These are phyloP conservation scores for Nicotiana obtusifolia DNA, from an alignment of 257 asterid species.

Conservation along the genomic window DNA sequence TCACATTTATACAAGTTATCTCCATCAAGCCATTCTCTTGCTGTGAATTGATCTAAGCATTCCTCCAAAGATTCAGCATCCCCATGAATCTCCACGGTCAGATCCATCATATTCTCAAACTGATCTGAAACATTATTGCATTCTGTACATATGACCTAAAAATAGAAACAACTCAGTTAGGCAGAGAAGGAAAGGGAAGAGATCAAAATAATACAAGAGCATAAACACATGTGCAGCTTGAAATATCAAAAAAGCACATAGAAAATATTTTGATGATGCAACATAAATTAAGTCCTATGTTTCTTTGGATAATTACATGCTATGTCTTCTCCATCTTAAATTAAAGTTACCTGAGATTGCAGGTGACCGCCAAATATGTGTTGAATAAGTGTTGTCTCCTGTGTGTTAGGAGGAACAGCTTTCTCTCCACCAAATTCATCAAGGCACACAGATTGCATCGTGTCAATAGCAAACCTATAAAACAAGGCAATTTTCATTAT, in stretches of 20 bases:
- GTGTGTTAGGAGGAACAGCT: constrained; percentile 65
- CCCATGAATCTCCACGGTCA: constrained; percentile 97
- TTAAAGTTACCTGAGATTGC: constrained; percentile 77
- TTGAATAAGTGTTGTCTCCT: constrained; percentile 94
- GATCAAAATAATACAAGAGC: neutral
- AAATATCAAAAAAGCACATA: neutral
- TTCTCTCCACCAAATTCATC: constrained; percentile 97
- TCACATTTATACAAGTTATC: constrained; percentile 99
- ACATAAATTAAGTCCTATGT: neutral
- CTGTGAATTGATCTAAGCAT: constrained; percentile 95
- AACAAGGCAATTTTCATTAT: constrained; percentile 11
- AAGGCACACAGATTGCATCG: constrained; percentile 94
- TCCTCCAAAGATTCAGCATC: constrained; percentile 93
- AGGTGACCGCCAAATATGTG: constrained; percentile 96
- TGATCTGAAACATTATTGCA: constrained; percentile 84
- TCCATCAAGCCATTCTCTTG: constrained; percentile 88
- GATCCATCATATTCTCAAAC: constrained; percentile 96
- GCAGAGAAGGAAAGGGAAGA: neutral
- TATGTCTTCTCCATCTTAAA: neutral
- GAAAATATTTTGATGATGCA: constrained; percentile 1
- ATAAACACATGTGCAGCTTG: neutral
- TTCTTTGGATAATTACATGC: neutral
- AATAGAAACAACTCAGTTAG: constrained; percentile 5
- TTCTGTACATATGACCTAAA: constrained; percentile 84
- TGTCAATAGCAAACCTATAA: constrained; percentile 93